Evolutionary conservation across 441 rosid species (phyloP).

Genomic region (Erysimum cheiri): DNA sequence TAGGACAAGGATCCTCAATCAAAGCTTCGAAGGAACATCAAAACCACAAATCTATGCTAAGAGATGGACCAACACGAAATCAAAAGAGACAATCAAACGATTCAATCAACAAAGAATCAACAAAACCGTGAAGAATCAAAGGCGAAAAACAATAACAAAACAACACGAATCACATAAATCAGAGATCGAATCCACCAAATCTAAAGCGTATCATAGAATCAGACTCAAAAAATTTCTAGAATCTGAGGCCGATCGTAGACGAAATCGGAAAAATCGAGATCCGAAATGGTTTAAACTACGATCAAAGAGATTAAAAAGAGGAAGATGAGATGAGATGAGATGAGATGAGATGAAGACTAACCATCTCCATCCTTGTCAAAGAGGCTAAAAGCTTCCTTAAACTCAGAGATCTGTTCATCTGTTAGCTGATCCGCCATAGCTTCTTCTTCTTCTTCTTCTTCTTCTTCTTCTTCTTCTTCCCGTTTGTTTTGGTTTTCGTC

Average conservation of each 20-base stretch:
- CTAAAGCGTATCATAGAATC: background rate
- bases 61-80: background rate
- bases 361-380: conserved; percentile 92
- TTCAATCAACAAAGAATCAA: background rate
- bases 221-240: background rate
- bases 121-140: background rate
- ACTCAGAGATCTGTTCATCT: conserved; percentile 87
- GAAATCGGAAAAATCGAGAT: conserved; percentile 14
- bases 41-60: background rate
- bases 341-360: conserved; percentile 24
- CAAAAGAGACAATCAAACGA: background rate
- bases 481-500: background rate
- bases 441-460: background rate
- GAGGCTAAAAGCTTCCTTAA: conserved; percentile 85
- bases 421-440: conserved; percentile 79
- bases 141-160: background rate
- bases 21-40: background rate
- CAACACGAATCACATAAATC: background rate
- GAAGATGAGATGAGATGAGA: conserved; percentile 24
- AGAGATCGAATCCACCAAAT: background rate
- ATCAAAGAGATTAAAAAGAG: background rate
- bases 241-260: background rate
- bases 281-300: conserved; percentile 15
- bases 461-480: background rate
- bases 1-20: background rate